Base-by-base conservation (phyloP, 495 filamentous ascomycete genomes). In the Pseudevernia furfuracea region DNA sequence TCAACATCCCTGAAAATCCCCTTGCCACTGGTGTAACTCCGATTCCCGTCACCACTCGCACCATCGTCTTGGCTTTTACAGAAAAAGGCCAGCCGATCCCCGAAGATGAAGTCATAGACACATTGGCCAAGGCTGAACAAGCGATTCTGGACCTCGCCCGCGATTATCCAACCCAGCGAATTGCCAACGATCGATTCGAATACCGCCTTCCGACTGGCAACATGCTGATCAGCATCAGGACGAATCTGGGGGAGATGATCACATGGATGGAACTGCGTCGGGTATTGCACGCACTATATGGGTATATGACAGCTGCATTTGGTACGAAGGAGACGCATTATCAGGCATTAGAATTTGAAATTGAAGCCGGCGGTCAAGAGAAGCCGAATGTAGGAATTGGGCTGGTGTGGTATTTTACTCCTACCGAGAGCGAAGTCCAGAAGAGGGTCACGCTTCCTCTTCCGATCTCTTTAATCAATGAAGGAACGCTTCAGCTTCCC, bases 141-240 rank as follows among this genome's bases (percentile, higher is more conserved):
- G 21, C 44, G 10, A 25, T 25, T 36, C 0, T 0, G 14, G 39
- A 48, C 9, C 7, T 25, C 12, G 21, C 25, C 30, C 38, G 39
- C 1, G 17, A 19, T 36, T 4, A 34, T 36, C 25, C 52, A 23
- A 30, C 38, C 17, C 9, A 63, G 32, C 10, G 19, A 11, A 58
- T 63, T 48, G n/a, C 39, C 28, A 19, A 48, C 10, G 32, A 63
- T 17, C 61, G 52, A 57, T 63, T 63, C 43, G 52, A 57, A 25
- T 63, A 57, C 36, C 61, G 25, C 25, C 21, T 36, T 34, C 52
- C 52, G 1, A 8, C 36, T 14, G 49, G 61, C 52, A 44, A 57
- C 1, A 53, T 63, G 36, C 52, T 57, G 25, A 38, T 63, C 32
- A 34, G 30, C 34, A 63, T 63, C 25, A 41, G 5, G 2, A 32